Evolutionary conservation across 805 yeast genomes (phyloP), one percentile per base, ranked within the genome.

Genomic region (Candida palmyrensis): DNA sequence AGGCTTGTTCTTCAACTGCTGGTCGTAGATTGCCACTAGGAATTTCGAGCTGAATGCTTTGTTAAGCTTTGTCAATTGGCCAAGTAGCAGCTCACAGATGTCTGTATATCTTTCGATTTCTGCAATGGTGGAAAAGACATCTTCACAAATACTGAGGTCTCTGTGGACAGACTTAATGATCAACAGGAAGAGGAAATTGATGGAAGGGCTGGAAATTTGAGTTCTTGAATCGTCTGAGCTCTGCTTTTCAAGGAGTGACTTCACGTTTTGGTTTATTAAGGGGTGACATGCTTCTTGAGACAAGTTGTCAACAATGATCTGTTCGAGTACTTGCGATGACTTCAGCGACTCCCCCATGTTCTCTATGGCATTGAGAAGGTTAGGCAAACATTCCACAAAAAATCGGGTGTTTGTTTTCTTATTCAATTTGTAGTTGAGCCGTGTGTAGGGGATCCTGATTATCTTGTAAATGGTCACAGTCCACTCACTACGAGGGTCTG

Each of bases 41-140:
- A 82, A 80, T 1, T 60, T 57, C 3, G 69, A 59, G 0, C 86
- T 72, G 21, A 82, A 49, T 0, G 78, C 60, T 43, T 71, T 77
- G 40, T 77, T 77, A 13, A 68, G 61, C 1, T 55, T 39, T 1
- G 77, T 60, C n/a, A 82, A 53, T n/a, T 60, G 57, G 6, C 53
- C 52, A 25, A 82, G 55, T 14, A 79, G 48, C 0, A 42, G 25
- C n/a, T 71, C 67, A 0, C 78, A 54, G 16, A 67, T 48, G 0
- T 44, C 41, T 2, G 72, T 68, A 38, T 59, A 65, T 9, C 55
- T 45, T 2, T 49, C 39, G 0, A 27, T 32, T 7, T 37, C 32
- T 3, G 66, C 60, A 6, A 80, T 58, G 2, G 53, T 37, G n/a
- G 59, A 51, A 47, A 68, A 79, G 1, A 75, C 45, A 2, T 59